Base-by-base conservation (phyloP, 225 moss, liverwort and hornwort genomes). In the Asterella californica region DNA sequence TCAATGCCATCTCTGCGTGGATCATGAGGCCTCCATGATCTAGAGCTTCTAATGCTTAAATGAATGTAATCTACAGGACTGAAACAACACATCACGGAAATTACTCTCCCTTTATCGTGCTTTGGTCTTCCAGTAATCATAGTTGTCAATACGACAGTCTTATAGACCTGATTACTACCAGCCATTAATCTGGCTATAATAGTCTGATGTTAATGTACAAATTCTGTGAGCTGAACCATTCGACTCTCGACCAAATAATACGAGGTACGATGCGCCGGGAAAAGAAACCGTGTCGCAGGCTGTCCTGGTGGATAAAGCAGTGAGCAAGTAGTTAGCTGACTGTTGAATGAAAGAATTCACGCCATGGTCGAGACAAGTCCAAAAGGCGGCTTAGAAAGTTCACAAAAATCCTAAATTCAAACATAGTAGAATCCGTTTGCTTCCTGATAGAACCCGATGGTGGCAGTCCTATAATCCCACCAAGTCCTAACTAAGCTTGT, bases 21-120 rank as follows among this genome's bases (percentile, higher is more conserved):
- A 42, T 70, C 24, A 9, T 21, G 17, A 70, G 21, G 18, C 38
- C 30, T 70, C 38, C 14, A 73, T 29, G 30, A 50, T 76, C 75
- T 76, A 30, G 36, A 76, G 57, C 55, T 15, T 59, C 50, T 6
- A 30, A 18, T 76, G 55, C 55, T 55, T 19, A 76, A 76, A 76
- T 52, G 75, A 76, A 54, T 76, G 33, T 59, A 54, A 59, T 36
- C 33, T 76, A 55, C 36, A 55, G 5, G 14, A 21, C 5, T n/a
- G 15, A 54, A 53, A 54, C 0, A 36, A 57, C 55, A 36, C 33
- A 29, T 55, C 4, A 10, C 27, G 11, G 57, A 57, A 57, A 57
- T 24, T 57, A 57, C 21, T 57, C 18, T 22, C n/a, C n/a, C 57
- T 19, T 57, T 24, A 2, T 57, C 57, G 4, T 57, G 57, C 5